phyloP scores from a whole-genome alignment of 2,329 filamentous ascomycete genomes.

The Aspergillus aculeatinus region DNA sequence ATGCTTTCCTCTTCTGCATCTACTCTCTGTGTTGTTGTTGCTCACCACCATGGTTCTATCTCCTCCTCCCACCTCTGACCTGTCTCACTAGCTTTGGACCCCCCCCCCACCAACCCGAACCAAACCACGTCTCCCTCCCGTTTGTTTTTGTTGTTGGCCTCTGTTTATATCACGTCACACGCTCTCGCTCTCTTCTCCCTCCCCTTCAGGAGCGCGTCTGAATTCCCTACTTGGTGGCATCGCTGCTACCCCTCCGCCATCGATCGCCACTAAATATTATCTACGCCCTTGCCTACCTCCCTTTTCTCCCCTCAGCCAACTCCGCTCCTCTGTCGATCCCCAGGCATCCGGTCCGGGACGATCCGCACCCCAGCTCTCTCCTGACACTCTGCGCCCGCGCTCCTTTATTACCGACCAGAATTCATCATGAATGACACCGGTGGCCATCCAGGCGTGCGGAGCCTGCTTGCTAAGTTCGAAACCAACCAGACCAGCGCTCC shows the following conservation, averaged over 20 bases:
- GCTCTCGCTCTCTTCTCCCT: slow-evolving; percentile 9
- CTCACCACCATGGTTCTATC: slow-evolving; percentile 6
- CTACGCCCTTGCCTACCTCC: slow-evolving; percentile 4
- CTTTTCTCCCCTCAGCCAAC: slow-evolving; percentile 3
- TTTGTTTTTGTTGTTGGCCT: slow-evolving; percentile 8
- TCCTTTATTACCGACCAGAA: background rate
- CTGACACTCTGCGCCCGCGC: background rate
- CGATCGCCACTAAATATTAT: background rate
- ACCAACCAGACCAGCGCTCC: slow-evolving; percentile 60
- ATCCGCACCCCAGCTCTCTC: slow-evolving; percentile 5
- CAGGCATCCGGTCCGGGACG: slow-evolving; percentile 1
- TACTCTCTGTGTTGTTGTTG: slow-evolving; percentile 2
- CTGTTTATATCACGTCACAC: slow-evolving; percentile 24
- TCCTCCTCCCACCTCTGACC: slow-evolving; percentile 4
- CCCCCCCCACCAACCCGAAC: slow-evolving; percentile 5
- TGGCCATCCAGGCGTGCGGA: slow-evolving; percentile 58
- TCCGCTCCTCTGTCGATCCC: background rate
- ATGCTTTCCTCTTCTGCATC: too few relatives aligned
- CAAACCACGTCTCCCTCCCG: slow-evolving; percentile 5
- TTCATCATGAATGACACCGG: slow-evolving; percentile 22
- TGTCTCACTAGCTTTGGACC: slow-evolving; percentile 12
- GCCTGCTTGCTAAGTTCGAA: slow-evolving; percentile 79
- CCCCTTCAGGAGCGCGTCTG: slow-evolving; percentile 5
- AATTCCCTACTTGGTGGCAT: slow-evolving; percentile 1
- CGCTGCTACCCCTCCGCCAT: background rate